Base-by-base conservation (phyloP, 306 rosid genomes). In the Geum urbanum region DNA sequence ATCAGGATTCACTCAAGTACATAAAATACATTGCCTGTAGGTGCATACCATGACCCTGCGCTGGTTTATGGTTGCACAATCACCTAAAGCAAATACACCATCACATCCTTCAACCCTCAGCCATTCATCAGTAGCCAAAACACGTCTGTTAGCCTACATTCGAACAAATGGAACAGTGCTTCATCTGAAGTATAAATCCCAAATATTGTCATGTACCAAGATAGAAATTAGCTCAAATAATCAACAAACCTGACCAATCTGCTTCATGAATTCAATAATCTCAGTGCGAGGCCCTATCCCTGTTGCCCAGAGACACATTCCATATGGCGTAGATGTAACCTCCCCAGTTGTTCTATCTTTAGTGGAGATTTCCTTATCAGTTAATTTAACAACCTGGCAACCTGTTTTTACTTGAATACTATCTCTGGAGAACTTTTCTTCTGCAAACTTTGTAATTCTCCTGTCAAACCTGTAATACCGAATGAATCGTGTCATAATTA, bases 291-390 rank as follows among this genome's bases (percentile, higher is more conserved):
- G 85, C 66, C 84, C 77, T 9, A 91, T 80, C 59, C 97, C 95
- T 48, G 97, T 88, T 51, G 97, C 87, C 95, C 97, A 91, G 46
- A 91, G 86, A 69, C 86, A 60, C 84, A 91, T 80, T 55, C 95
- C 97, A 73, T 88, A 88, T 22, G 95, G 92, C 49, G 83, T 22
- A 49, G 87, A 71, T 52, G 76, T 71, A 63, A 81, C 52, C 71
- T 77, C 67, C n/a, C 95, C 97, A 24, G 83, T 86, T 53, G 81
- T 63, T 70, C 84, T 78, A 77, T 89, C 14, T 87, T 86, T 77
- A 79, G 86, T 86, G 47, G 85, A 75, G 64, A 91, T 84, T 70
- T 83, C 92, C 79, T 78, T 88, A 43, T 86, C 89, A 75, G 79
- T 62, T 54, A 91, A 89, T 72, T 61, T 59, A 39, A 86, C 69